phyloP scores from a whole-genome alignment of 2,329 filamentous ascomycete species.

The Fusarium dimerum region DNA sequence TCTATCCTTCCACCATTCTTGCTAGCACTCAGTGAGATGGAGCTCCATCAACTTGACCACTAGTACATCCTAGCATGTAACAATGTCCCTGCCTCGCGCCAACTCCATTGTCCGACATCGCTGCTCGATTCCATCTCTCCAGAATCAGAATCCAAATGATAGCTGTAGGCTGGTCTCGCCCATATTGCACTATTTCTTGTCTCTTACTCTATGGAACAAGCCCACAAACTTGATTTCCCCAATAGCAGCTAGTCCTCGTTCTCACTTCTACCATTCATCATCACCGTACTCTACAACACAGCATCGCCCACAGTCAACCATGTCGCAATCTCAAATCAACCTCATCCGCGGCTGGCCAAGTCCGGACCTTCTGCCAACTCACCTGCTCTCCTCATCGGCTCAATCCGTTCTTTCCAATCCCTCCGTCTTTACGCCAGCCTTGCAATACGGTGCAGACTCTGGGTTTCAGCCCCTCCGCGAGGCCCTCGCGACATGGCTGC shows the following conservation, averaged over 20 bases:
- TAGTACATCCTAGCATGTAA: too few relatives aligned
- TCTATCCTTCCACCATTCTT: neutral
- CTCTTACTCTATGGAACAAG: neutral
- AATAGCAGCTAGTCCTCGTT: neutral
- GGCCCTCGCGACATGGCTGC: conserved; percentile 71
- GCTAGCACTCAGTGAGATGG: too few relatives aligned
- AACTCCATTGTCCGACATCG: neutral
- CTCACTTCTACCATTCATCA: neutral
- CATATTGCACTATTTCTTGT: neutral
- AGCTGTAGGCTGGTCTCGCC: neutral
- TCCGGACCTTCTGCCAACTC: conserved; percentile 62
- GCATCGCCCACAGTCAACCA: conserved; percentile 16
- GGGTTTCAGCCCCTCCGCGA: conserved; percentile 72
- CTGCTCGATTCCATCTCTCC: neutral
- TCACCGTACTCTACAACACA: conserved; percentile 5
- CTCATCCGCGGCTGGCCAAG: conserved; percentile 70
- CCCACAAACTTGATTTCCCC: too few relatives aligned
- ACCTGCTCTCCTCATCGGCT: conserved; percentile 62
- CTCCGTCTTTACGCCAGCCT: conserved; percentile 58
- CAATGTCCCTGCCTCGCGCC: neutral
- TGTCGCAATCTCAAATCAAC: conserved; percentile 53
- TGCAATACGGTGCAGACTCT: conserved; percentile 78
- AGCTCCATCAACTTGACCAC: too few relatives aligned
- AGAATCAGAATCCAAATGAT: neutral
- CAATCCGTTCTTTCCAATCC: conserved; percentile 62